These are phyloP conservation scores for Colletotrichum tofieldiae DNA, from an alignment of 2,329 filamentous ascomycete genomes.

Conservation along the genomic window DNA sequence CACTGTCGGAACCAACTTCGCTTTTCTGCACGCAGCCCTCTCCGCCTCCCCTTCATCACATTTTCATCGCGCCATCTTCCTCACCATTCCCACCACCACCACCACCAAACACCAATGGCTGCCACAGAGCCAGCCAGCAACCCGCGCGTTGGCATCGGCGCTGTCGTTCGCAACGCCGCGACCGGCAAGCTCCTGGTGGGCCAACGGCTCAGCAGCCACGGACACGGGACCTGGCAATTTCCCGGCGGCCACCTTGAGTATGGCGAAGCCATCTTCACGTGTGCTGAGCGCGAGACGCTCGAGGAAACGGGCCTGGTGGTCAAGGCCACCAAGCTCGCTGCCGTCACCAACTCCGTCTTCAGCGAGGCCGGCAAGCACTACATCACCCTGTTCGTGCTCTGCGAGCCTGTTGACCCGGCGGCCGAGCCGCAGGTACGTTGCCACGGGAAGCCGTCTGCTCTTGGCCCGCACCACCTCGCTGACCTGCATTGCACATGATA, in stretches of 20 bases:
- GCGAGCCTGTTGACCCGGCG: slow-evolving; percentile 8
- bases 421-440: slow-evolving; percentile 26
- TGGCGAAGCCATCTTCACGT: slow-evolving; percentile 37
- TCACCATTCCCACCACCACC: neutral
- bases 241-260: slow-evolving; percentile 44
- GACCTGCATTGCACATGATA: neutral
- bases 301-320: slow-evolving; percentile 42
- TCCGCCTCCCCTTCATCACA: neutral
- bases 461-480: neutral
- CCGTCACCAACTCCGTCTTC: slow-evolving; percentile 42
- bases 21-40: neutral
- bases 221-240: slow-evolving; percentile 45
- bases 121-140: slow-evolving; percentile 30
- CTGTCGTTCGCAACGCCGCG: slow-evolving; percentile 57
- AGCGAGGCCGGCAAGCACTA: slow-evolving; percentile 41
- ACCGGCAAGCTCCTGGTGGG: slow-evolving; percentile 63
- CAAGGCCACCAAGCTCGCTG: slow-evolving; percentile 30
- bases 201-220: slow-evolving; percentile 63
- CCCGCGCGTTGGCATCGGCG: slow-evolving; percentile 66
- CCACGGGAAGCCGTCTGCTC: neutral
- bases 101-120: neutral
- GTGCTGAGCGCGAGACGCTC: slow-evolving; percentile 42
- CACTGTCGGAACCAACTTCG: no score
- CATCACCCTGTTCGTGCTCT: slow-evolving; percentile 41
- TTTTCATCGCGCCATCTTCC: neutral